Conservation (phyloP, 352 stramenopile genomes). For the Globisporangium canariense region DNA sequence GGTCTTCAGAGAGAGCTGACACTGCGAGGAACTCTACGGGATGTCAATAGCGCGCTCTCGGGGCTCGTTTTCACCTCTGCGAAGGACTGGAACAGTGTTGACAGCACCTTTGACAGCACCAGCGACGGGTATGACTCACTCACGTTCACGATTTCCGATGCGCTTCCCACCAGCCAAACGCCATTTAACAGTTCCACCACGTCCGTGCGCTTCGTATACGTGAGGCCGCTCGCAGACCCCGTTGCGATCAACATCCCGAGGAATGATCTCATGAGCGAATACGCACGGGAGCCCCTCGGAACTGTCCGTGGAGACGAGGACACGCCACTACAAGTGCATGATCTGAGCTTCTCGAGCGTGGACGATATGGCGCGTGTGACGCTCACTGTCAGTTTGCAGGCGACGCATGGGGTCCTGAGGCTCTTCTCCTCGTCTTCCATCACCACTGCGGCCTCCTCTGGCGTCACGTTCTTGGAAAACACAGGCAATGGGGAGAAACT, state of each 20-base stretch:
- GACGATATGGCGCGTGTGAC: conserved; percentile 38
- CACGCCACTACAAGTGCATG: conserved; percentile 24
- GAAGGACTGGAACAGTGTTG: conserved; percentile 65
- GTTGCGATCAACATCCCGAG: conserved; percentile 26
- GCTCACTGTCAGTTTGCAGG: conserved; percentile 18
- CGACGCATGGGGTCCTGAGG: conserved; percentile 5
- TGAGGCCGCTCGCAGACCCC: conserved; percentile 26
- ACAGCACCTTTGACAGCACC: conserved; percentile 16
- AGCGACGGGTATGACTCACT: conserved; percentile 42
- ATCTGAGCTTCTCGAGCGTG: conserved; percentile 38
- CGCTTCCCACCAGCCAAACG: neutral
- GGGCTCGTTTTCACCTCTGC: conserved; percentile 53
- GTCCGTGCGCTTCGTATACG: conserved; percentile 33
- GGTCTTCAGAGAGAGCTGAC: conserved; percentile 17
- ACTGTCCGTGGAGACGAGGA: conserved; percentile 50
- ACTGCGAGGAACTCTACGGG: conserved; percentile 30
- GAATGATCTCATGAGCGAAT: conserved; percentile 30
- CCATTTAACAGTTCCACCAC: conserved; percentile 33
- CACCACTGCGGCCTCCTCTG: conserved; percentile 1
- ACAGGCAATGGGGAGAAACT: conserved; percentile 8
- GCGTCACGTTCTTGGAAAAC: conserved; percentile 26
- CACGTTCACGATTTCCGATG: conserved; percentile 38
- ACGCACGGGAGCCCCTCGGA: conserved; percentile 19
- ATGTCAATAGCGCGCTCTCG: conserved; percentile 44
- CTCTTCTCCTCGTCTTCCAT: conserved; percentile 8